Evolutionary conservation across 2,329 filamentous ascomycete species (phyloP).

Genomic region (Fusarium nisikadoi): DNA sequence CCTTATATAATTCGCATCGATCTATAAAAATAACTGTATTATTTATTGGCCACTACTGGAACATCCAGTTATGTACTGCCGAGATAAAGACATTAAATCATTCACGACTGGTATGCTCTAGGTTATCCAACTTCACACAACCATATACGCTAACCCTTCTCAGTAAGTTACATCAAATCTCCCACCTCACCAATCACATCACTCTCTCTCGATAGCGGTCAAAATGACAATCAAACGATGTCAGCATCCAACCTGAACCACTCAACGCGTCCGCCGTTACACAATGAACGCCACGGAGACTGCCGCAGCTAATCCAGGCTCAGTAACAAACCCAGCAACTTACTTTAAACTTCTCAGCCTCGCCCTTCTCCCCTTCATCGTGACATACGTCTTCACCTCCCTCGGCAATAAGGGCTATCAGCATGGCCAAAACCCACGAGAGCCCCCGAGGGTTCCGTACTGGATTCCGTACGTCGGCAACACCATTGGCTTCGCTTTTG

Average conservation of each 20-base stretch:
- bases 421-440: background rate
- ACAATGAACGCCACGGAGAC: constrained; percentile 12
- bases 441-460: constrained; percentile 30
- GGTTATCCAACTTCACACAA: background rate
- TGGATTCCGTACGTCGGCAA: constrained; percentile 29
- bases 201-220: background rate
- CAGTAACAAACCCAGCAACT: background rate
- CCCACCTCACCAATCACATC: background rate
- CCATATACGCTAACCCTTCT: background rate
- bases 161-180: background rate
- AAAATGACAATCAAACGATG: background rate
- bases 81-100: accelerated
- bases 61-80: background rate
- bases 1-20: too few relatives aligned
- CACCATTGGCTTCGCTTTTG: constrained; percentile 23
- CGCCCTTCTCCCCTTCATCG: background rate
- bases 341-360: background rate
- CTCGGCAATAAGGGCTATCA: constrained; percentile 7
- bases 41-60: accelerated
- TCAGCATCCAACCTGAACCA: background rate
- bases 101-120: background rate
- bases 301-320: background rate
- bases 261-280: background rate
- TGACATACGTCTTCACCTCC: constrained; percentile 20
- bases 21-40: accelerated